Percentiles rank a stretch among this genome's conserved stretches.
Conservation (phyloP, 495 filamentous ascomycete genomes). For the Parachaetomium inaequale region DNA sequence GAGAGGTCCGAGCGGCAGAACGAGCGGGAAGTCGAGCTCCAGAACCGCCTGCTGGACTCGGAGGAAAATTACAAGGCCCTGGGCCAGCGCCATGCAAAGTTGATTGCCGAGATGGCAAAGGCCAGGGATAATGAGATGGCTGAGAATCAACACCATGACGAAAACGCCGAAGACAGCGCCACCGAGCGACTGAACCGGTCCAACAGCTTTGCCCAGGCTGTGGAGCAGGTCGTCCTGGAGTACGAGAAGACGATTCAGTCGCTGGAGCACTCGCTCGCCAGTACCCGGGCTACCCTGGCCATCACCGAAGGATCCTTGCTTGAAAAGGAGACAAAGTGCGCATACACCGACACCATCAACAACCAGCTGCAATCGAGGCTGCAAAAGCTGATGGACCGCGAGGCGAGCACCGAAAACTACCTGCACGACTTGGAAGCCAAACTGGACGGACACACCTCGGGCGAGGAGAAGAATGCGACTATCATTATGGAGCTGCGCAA, state of each 20-base stretch:
- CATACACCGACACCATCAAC: constrained; percentile 87
- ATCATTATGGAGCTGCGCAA: constrained; percentile 85
- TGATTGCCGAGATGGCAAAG: constrained; percentile 91
- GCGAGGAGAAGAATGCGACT: constrained; percentile 85
- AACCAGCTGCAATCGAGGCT: constrained; percentile 82
- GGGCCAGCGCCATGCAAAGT: constrained; percentile 84
- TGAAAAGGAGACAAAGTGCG: constrained; percentile 90
- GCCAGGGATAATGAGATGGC: constrained; percentile 65
- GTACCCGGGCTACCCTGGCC: constrained; percentile 78
- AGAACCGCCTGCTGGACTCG: constrained; percentile 87
- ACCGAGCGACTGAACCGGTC: constrained; percentile 89
- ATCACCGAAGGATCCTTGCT: constrained; percentile 78
- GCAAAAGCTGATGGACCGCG: constrained; percentile 85
- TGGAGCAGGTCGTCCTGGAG: constrained; percentile 92
- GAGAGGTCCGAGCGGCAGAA: constrained; percentile 78
- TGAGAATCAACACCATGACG: constrained; percentile 49
- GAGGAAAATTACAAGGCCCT: constrained; percentile 94
- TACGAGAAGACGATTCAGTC: constrained; percentile 98
- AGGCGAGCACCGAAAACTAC: constrained; percentile 84
- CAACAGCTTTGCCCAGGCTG: constrained; percentile 88
- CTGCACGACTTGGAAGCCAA: constrained; percentile 86
- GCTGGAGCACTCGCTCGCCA: constrained; percentile 87
- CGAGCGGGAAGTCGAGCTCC: constrained; percentile 82
- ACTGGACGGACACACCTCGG: constrained; percentile 82
- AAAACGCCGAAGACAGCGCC: constrained; percentile 67